Evolutionary conservation across 1,284 basidiomycete species (phyloP).

Genomic region (Ceratobasidium sp.): DNA sequence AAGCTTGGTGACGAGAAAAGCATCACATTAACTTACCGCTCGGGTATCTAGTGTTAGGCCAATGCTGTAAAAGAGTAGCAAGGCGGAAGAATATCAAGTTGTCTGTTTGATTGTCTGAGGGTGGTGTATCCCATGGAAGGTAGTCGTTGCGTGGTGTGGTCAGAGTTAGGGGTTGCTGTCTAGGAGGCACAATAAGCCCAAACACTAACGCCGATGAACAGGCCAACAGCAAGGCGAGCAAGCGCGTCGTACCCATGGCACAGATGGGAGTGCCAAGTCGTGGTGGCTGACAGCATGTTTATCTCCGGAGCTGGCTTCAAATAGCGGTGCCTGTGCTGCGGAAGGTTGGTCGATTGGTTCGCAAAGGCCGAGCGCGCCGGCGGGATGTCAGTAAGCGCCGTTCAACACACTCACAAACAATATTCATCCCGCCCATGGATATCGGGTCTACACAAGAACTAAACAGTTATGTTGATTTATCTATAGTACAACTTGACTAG

Average conservation of each 20-base stretch:
- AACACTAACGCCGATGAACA: constrained; percentile 3
- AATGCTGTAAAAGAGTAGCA: constrained; percentile 57
- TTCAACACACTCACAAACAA: no score
- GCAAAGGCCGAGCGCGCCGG: not conserved
- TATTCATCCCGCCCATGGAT: no score
- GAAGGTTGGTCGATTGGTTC: not conserved
- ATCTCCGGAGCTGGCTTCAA: no score
- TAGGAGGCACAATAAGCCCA: not conserved
- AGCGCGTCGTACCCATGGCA: not conserved
- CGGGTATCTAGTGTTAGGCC: constrained; percentile 60
- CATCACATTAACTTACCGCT: constrained; percentile 50
- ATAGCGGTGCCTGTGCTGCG: not conserved
- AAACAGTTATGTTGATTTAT: not conserved
- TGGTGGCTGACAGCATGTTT: not conserved
- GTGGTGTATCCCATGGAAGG: constrained; percentile 16
- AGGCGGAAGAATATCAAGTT: constrained; percentile 56
- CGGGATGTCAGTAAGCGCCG: no score
- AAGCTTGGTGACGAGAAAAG: not conserved
- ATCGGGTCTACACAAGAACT: no score
- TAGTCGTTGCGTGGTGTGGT: not conserved
- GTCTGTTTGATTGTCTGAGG: not conserved
- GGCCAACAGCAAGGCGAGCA: constrained; percentile 6
- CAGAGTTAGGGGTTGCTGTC: not conserved
- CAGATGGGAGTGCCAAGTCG: not conserved
- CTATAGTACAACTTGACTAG: not conserved